Evolutionary conservation across 306 rosid species (phyloP), one percentile per base, ranked within the genome.

Genomic region (Mimosa bimucronata): DNA sequence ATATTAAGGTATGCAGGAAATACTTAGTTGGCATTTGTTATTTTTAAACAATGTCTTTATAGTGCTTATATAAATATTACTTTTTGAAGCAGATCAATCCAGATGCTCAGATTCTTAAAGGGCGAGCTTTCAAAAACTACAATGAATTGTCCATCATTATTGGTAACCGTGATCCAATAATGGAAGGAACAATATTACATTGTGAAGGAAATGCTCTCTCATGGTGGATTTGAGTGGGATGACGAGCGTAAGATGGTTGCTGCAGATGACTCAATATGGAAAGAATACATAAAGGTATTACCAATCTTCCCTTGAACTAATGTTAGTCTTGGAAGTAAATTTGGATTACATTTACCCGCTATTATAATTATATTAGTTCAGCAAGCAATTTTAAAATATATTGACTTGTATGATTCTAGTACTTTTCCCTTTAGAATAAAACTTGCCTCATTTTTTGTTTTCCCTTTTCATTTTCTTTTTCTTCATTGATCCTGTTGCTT

Each of bases 141-240:
- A 37, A 86, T 44, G 90, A 88, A 78, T 77, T 86, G 77, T 74
- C 85, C 83, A 75, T 86, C 72, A 84, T 88, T 55, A 62, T 84
- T 44, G 88, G 90, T 52, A 81, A 80, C 68, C 42, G 57, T 74
- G 83, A 86, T 75, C 92, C 90, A 75, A 55, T 60, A 82, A 62
- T 88, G 90, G 92, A 84, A 30, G 81, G 86, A 84, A 74, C 90
- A 84, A 79, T 84, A 82, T 45, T 73, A 52, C 69, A 80, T 77
- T 74, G 64, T 88, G 85, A 84, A 84, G 74, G 85, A 78, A 52
- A 83, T 86, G 87, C 88, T 88, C 44, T 80, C 82, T 46, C 79
- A 79, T 29, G 76, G 86, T 81, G 81, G 88, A 52, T 88, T 88
- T 82, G 52, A 78, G 77, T 88, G 92, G 88, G 88, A 88, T 78